Conservation (phyloP, 2,329 filamentous ascomycete species). For the Aspergillus jensenii region DNA sequence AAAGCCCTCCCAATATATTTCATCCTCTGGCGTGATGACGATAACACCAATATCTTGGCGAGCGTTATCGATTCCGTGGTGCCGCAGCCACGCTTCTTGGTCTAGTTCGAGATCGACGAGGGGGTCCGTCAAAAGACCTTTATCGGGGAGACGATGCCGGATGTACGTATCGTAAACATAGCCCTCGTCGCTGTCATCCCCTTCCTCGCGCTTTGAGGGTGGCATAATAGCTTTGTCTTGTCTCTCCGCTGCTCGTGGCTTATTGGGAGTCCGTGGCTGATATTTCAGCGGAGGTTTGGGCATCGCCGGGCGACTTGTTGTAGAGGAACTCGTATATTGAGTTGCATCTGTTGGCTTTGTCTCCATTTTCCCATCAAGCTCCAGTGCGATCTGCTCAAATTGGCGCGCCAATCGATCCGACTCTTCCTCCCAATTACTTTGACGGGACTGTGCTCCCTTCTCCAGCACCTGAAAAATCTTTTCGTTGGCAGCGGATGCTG, state of each 20-base stretch:
- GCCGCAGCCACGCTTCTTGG: slow-evolving; percentile 25
- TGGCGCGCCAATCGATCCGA: slow-evolving; percentile 44
- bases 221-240: not conserved
- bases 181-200: slow-evolving; percentile 50
- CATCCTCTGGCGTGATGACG: slow-evolving; percentile 42
- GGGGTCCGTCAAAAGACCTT: slow-evolving; percentile 35
- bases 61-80: slow-evolving; percentile 29
- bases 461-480: slow-evolving; percentile 35
- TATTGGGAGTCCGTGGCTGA: slow-evolving; percentile 36
- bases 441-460: slow-evolving; percentile 35
- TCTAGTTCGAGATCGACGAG: slow-evolving; percentile 28
- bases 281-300: slow-evolving; percentile 37
- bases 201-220: slow-evolving; percentile 21
- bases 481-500: slow-evolving; percentile 37
- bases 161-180: slow-evolving; percentile 65
- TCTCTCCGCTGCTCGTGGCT: slow-evolving; percentile 18
- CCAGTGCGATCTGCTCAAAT: slow-evolving; percentile 43
- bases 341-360: slow-evolving; percentile 11
- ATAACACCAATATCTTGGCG: slow-evolving; percentile 42
- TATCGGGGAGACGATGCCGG: slow-evolving; percentile 45
- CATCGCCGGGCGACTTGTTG: slow-evolving; percentile 12
- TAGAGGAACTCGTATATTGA: not conserved
- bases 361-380: slow-evolving; percentile 37
- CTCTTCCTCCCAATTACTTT: slow-evolving; percentile 43
- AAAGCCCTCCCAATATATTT: slow-evolving; percentile 59